These are phyloP conservation scores for Mucor plumbeus DNA, from an alignment of 371 early-diverging fungal species.

Conservation along the genomic window DNA sequence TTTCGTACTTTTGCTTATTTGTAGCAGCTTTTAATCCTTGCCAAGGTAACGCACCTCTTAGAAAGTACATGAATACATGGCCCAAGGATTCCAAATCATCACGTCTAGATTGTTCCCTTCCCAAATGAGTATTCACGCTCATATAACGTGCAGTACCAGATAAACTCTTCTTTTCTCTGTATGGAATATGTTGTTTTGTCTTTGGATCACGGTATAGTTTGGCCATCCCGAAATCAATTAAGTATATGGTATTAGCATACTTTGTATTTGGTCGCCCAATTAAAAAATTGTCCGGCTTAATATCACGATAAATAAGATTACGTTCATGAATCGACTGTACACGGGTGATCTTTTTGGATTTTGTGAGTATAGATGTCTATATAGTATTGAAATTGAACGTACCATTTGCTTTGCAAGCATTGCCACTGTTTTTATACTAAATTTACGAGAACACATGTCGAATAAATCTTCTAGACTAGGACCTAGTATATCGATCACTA, in stretches of 20 bases:
- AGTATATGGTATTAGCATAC: conserved; percentile 69
- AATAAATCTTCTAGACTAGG: conserved; percentile 95
- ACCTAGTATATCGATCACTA: conserved; percentile 96
- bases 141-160: conserved; percentile 98
- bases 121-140: conserved; percentile 96
- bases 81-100: conserved; percentile 98
- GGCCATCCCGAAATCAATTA: conserved; percentile 98
- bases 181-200: conserved; percentile 94
- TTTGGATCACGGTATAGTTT: conserved; percentile 94
- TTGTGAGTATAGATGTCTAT: background rate
- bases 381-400: conserved; percentile 44
- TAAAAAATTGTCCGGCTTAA: conserved; percentile 99
- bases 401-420: conserved; percentile 97
- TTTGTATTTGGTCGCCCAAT: conserved; percentile 82
- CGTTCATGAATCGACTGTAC: conserved; percentile 95
- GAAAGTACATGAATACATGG: conserved; percentile 98
- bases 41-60: conserved; percentile 97
- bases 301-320: conserved; percentile 97
- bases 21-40: conserved; percentile 96
- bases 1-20: conserved; percentile 97
- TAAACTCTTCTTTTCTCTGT: conserved; percentile 88
- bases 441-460: conserved; percentile 90
- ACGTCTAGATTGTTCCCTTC: conserved; percentile 94
- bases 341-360: conserved; percentile 68
- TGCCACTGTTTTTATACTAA: conserved; percentile 90